A percentile compares a stretch with the other conserved stretches of the same genome.
phyloP scores from a whole-genome alignment of 495 filamentous ascomycete species.

The Delitschia confertaspora region DNA sequence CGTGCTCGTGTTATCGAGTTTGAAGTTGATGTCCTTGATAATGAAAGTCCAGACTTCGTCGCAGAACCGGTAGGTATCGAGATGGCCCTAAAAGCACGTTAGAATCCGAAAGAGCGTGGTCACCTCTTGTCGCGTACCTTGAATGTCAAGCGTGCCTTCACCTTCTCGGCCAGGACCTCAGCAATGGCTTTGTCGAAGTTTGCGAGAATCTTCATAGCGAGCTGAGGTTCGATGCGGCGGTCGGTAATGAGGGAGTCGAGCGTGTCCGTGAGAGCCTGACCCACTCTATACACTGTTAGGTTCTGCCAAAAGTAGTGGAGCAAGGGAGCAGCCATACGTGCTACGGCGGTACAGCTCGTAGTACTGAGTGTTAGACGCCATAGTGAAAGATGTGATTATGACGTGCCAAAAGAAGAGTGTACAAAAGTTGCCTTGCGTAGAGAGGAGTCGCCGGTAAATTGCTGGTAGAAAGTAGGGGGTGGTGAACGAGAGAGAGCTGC shows the following conservation, averaged over 20 bases:
- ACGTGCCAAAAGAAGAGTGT: too few species aligned
- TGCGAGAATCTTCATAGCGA: slow-evolving; percentile 92
- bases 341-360: slow-evolving; percentile 97
- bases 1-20: slow-evolving; percentile 65
- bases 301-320: background rate
- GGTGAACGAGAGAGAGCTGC: slow-evolving; percentile 9
- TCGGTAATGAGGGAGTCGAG: slow-evolving; percentile 92
- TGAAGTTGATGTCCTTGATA: slow-evolving; percentile 96
- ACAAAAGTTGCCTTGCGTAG: slow-evolving; percentile 2
- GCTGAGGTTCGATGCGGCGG: slow-evolving; percentile 88
- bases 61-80: slow-evolving; percentile 99
- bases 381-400: too few species aligned
- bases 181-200: slow-evolving; percentile 88
- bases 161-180: slow-evolving; percentile 79
- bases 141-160: slow-evolving; percentile 84
- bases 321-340: slow-evolving; percentile 54
- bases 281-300: slow-evolving; percentile 56
- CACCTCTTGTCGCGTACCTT: slow-evolving; percentile 53
- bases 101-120: background rate
- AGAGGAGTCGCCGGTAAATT: slow-evolving; percentile 1
- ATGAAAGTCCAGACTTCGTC: slow-evolving; percentile 99
- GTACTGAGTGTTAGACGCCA: slow-evolving; percentile 45
- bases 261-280: slow-evolving; percentile 83
- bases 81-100: slow-evolving; percentile 59
- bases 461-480: background rate